phyloP scores from a whole-genome alignment of 768 basidiomycete genomes.

The Pisolithus sp. region DNA sequence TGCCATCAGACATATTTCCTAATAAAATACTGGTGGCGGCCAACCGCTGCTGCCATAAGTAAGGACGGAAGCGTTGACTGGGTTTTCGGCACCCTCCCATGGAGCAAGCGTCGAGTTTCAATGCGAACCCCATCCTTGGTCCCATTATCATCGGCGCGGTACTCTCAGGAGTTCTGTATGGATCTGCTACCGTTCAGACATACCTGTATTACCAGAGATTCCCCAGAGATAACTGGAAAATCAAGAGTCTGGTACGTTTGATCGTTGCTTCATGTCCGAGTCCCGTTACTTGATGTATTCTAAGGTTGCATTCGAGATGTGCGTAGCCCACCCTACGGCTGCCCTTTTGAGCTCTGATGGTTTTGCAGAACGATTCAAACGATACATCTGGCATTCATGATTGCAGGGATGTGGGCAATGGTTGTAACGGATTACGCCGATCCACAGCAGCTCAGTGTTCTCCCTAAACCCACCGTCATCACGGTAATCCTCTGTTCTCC shows the following conservation, averaged over 20 bases:
- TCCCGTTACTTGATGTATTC: not conserved
- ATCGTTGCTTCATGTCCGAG: not conserved
- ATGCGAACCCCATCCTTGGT: constrained; percentile 6
- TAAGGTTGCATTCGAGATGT: constrained; percentile 1
- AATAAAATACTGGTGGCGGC: not conserved
- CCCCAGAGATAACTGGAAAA: constrained; percentile 11
- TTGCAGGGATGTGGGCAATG: not conserved
- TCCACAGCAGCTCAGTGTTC: not conserved
- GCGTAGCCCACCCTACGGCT: not conserved
- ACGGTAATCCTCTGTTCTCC: not conserved
- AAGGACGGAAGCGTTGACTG: not conserved
- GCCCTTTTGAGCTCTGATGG: not conserved
- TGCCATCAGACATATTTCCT: not conserved
- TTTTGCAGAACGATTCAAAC: not conserved
- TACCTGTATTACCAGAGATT: constrained; percentile 16
- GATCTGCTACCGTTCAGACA: constrained; percentile 17
- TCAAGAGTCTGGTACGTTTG: constrained; percentile 14
- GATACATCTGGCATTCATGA: not conserved
- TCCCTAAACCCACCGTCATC: not conserved
- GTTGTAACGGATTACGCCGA: not conserved
- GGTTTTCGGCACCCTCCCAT: not conserved
- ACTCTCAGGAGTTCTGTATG: constrained; percentile 18
- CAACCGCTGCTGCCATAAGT: not conserved
- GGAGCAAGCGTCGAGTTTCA: not conserved
- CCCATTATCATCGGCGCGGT: constrained; percentile 21